Percentiles rank a stretch among this genome's conserved stretches.
Conservation (phyloP, 208 protist genomes). For the Angomonas deanei region DNA sequence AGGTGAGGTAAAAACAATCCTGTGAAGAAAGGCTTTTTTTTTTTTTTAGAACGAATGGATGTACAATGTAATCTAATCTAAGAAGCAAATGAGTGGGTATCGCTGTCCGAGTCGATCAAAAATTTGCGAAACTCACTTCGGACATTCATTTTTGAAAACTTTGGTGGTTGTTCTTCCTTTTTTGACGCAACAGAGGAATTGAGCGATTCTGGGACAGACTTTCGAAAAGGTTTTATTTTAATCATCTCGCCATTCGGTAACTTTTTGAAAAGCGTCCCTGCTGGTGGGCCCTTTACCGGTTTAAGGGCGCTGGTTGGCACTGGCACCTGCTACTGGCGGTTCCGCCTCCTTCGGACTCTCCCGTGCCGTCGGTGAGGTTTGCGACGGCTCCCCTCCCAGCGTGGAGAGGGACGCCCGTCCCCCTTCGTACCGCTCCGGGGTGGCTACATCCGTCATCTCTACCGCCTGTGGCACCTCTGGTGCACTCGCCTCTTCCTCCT, state of each 20-base stretch:
- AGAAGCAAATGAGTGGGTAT: slow-evolving; percentile 20
- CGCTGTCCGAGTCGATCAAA: slow-evolving; percentile 64
- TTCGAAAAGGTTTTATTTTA: too few species aligned
- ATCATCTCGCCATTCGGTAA: slow-evolving; percentile 4
- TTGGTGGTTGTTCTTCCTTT: too few species aligned
- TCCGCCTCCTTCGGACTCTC: too few species aligned
- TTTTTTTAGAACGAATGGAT: too few species aligned
- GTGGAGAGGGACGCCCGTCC: background rate
- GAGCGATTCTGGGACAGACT: too few species aligned
- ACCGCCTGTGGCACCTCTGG: background rate
- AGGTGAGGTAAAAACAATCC: too few species aligned
- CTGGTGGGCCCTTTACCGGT: background rate
- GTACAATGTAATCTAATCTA: slow-evolving; percentile 2
- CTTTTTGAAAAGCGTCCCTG: background rate
- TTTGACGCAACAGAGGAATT: too few species aligned
- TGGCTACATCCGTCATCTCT: background rate
- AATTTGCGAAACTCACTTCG: slow-evolving; percentile 33
- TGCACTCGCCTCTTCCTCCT: background rate
- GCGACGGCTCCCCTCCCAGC: background rate
- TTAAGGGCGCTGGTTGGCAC: too few species aligned
- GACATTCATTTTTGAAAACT: background rate
- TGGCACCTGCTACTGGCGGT: too few species aligned
- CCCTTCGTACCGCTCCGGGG: background rate
- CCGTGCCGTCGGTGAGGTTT: background rate
- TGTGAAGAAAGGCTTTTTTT: too few species aligned